Base-by-base conservation (phyloP, 2,329 filamentous ascomycete genomes). In the Calonectria fujianensis region DNA sequence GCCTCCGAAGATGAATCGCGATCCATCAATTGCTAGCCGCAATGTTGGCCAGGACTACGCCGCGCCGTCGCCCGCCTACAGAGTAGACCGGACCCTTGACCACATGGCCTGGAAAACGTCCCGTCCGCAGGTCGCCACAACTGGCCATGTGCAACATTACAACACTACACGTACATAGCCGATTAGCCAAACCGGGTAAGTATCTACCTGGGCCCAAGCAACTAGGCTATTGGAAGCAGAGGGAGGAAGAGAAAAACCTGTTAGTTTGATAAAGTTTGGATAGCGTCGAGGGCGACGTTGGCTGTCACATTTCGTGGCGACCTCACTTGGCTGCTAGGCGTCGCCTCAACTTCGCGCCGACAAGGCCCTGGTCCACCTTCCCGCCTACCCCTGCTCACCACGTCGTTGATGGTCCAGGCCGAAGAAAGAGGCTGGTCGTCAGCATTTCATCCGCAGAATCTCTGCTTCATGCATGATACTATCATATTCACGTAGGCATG, bases 271-370 rank as follows among this genome's bases (percentile, higher is more conserved):
- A 65, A 72, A 39, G 72, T 73, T 61, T 75, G 32, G 10, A 48
- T 70, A 57, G 68, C 59, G 35, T 64, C 45, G 57, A 63, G 50
- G 39, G 65, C 39, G 57, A 65, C 41, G 51, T 61, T 68, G 66
- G 35, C 57, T 75, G 54, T 61, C 75, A 57, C 72, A 72, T 76
- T 72, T 48, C 48, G 51, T 59, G 50, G 54, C 69, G 78, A 73
- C 69, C 75, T 77, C 75, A 31, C 45, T 59, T 37, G 73, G 32
- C 54, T 27, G 32, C 57, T 29, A 32, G 50, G 68, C 65, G 54
- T 35, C 74, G 65, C 73, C 73, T 78, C 76, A 77, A 77, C 54
- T 66, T 76, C 77, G 75, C 76, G 76, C 75, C 65, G 73, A 74
- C 32, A 51, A 67, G 41, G 51, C 69, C 57, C 74, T 37, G 37